These are phyloP conservation scores for Cladorrhinum sp. DNA, from an alignment of 2,329 filamentous ascomycete genomes.

Conservation along the genomic window DNA sequence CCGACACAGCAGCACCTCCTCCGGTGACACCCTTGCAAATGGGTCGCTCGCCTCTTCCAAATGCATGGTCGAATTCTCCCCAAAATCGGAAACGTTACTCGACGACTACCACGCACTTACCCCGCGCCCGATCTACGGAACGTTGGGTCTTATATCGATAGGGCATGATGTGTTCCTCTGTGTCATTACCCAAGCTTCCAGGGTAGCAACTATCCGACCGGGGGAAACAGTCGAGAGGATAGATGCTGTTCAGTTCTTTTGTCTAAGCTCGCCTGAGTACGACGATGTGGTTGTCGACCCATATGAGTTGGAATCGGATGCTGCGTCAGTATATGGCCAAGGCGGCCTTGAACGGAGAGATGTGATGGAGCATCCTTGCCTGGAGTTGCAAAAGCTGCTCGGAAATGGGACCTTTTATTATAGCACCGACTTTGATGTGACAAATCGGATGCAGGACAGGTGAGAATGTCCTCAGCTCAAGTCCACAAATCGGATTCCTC, in stretches of 20 bases:
- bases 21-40: constrained; percentile 54
- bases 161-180: constrained; percentile 85
- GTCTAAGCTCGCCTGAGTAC: constrained; percentile 80
- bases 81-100: constrained; percentile 62
- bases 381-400: constrained; percentile 85
- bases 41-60: constrained; percentile 57
- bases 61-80: constrained; percentile 87
- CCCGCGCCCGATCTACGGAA: constrained; percentile 74
- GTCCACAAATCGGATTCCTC: neutral
- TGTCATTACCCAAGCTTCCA: constrained; percentile 75
- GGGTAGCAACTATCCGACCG: constrained; percentile 77
- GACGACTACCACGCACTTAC: constrained; percentile 74
- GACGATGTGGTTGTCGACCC: constrained; percentile 67
- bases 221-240: constrained; percentile 90
- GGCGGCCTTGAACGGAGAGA: constrained; percentile 61
- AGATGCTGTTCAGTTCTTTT: constrained; percentile 85
- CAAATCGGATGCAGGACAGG: constrained; percentile 87
- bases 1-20: constrained; percentile 67
- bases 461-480: constrained; percentile 31
- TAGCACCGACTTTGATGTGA: constrained; percentile 96
- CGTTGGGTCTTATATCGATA: constrained; percentile 81
- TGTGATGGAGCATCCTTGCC: constrained; percentile 79
- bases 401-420: constrained; percentile 97
- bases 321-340: constrained; percentile 47
- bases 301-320: constrained; percentile 50